phyloP scores from a whole-genome alignment of 1,284 basidiomycete species.

The Trichosporon sp. region DNA sequence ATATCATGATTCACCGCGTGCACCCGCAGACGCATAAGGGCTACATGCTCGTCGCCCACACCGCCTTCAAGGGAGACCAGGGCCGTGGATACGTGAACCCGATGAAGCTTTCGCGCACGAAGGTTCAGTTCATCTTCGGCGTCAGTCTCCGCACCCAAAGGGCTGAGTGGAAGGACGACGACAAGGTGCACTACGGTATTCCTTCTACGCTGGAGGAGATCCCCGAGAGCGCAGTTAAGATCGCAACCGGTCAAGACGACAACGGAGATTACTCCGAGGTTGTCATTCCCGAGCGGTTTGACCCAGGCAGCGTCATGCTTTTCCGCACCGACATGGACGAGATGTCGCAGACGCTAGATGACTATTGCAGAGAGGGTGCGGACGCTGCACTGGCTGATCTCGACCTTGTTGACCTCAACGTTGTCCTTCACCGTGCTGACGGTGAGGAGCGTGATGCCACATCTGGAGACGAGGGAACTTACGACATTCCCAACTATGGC shows the following conservation, averaged over 20 bases:
- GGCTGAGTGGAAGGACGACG: conserved; percentile 64
- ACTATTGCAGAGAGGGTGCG: conserved; percentile 68
- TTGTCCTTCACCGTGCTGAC: conserved; percentile 77
- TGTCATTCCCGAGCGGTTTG: conserved; percentile 78
- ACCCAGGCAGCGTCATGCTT: conserved; percentile 87
- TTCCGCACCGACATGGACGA: conserved; percentile 74
- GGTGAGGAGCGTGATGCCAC: conserved; percentile 89
- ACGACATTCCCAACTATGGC: conserved; percentile 73
- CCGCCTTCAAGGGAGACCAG: conserved; percentile 80
- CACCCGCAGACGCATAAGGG: conserved; percentile 88
- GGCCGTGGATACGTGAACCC: conserved; percentile 79
- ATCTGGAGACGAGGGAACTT: conserved; percentile 65
- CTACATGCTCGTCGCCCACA: conserved; percentile 85
- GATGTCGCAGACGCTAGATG: conserved; percentile 68
- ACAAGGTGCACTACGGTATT: conserved; percentile 69
- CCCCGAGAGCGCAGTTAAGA: conserved; percentile 60
- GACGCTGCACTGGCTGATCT: conserved; percentile 72
- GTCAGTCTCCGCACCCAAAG: conserved; percentile 70
- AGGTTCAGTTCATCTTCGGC: conserved; percentile 77
- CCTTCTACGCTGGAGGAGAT: conserved; percentile 71
- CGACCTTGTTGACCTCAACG: conserved; percentile 84
- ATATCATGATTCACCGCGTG: conserved; percentile 86
- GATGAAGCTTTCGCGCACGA: conserved; percentile 76
- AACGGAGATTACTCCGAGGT: conserved; percentile 77
- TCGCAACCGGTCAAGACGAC: conserved; percentile 61